Percentiles rank a stretch among this genome's conserved stretches.
Evolutionary conservation across 176 grass and related monocot species (phyloP).

Genomic region (Saccharum officinarum): DNA sequence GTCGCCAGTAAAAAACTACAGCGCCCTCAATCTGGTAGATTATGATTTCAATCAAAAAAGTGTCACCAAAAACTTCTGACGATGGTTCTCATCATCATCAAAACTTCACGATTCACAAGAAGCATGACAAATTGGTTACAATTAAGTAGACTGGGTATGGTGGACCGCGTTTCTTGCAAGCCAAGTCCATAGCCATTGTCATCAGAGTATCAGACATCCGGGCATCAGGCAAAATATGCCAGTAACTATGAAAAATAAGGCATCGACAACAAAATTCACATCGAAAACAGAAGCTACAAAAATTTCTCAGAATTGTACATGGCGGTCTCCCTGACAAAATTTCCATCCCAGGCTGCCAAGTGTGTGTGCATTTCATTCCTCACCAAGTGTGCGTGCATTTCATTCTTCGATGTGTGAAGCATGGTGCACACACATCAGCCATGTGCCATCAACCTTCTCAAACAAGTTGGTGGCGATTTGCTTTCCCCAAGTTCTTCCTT

Average conservation of each 20-base stretch:
- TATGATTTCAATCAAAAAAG: not conserved
- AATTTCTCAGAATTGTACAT: conserved; percentile 23
- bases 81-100: not conserved
- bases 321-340: conserved; percentile 27
- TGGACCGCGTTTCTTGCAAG: not conserved
- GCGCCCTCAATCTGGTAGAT: not conserved
- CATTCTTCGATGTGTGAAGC: conserved; percentile 81
- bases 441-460: conserved; percentile 74
- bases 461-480: conserved; percentile 88
- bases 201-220: not conserved
- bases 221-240: conserved; percentile 3
- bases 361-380: conserved; percentile 32
- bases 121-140: not conserved
- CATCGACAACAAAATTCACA: not conserved
- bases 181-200: conserved; percentile 1
- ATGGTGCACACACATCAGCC: conserved; percentile 94
- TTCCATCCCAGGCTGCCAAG: conserved; percentile 1
- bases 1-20: not conserved
- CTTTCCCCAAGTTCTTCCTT: conserved; percentile 87
- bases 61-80: not conserved
- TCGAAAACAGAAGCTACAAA: not conserved
- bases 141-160: not conserved
- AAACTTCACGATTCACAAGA: conserved; percentile 10
- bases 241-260: not conserved
- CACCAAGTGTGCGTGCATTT: not conserved